These are phyloP conservation scores for Tolypocladium paradoxum DNA, from an alignment of 2,329 filamentous ascomycete species.

Conservation along the genomic window DNA sequence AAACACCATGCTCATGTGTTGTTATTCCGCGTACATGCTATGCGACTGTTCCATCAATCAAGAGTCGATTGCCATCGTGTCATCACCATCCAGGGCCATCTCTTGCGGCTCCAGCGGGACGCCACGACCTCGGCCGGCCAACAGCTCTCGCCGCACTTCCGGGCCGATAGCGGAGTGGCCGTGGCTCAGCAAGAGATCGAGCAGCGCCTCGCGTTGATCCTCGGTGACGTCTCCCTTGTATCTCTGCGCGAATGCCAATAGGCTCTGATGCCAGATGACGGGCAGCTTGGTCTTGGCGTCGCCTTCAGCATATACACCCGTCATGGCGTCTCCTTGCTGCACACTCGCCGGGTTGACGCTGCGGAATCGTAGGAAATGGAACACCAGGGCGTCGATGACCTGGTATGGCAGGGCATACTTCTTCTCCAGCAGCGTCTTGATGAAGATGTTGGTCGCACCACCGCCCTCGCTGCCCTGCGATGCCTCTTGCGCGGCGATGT, in stretches of 20 bases:
- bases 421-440: constrained; percentile 87
- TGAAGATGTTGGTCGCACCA: constrained; percentile 89
- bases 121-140: constrained; percentile 80
- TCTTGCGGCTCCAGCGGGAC: constrained; percentile 49
- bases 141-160: constrained; percentile 77
- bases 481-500: constrained; percentile 87
- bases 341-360: constrained; percentile 51
- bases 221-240: constrained; percentile 96
- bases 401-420: constrained; percentile 94
- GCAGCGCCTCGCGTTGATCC: constrained; percentile 80
- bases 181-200: constrained; percentile 75
- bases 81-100: constrained; percentile 60
- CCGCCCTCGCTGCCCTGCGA: constrained; percentile 74
- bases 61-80: constrained; percentile 74
- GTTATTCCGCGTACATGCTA: neutral
- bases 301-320: constrained; percentile 29
- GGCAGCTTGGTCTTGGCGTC: constrained; percentile 58
- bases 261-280: constrained; percentile 91
- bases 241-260: constrained; percentile 84
- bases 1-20: constrained; percentile 3
- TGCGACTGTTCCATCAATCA: constrained; percentile 5
- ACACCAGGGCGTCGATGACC: constrained; percentile 87
- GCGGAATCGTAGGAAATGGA: constrained; percentile 89
- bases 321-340: constrained; percentile 42
- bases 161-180: constrained; percentile 85